A percentile compares a stretch with the other conserved stretches of the same genome.
These are phyloP conservation scores for Spathaspora sp. DNA, from an alignment of 1,139 yeast genomes.

Conservation along the genomic window DNA sequence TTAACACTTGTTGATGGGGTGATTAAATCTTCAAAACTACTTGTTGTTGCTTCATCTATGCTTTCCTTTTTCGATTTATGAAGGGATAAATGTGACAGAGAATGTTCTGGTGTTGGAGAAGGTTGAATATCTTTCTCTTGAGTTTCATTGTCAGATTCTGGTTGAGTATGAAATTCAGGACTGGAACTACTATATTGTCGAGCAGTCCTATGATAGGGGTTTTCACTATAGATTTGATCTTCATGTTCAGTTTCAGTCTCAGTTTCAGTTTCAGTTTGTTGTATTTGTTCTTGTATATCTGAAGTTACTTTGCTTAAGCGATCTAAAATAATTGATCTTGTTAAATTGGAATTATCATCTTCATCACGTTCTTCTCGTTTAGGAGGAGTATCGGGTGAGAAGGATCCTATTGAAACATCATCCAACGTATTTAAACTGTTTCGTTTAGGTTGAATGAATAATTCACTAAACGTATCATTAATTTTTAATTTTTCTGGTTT, in stretches of 20 bases:
- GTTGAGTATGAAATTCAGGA: not conserved
- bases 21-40: slow-evolving; percentile 13
- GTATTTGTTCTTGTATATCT: slow-evolving; percentile 35
- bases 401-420: slow-evolving; percentile 32
- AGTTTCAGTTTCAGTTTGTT: not conserved
- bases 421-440: slow-evolving; percentile 12
- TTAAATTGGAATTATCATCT: slow-evolving; percentile 17
- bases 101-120: slow-evolving; percentile 3
- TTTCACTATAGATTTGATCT: not conserved
- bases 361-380: slow-evolving; percentile 3
- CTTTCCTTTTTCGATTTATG: slow-evolving; percentile 5
- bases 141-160: not conserved
- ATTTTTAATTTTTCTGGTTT: not conserved
- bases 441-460: slow-evolving; percentile 9
- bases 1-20: slow-evolving; percentile 45
- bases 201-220: slow-evolving; percentile 3
- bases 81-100: slow-evolving; percentile 5
- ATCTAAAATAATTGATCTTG: slow-evolving; percentile 41
- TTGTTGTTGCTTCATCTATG: slow-evolving; percentile 7
- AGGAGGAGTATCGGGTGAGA: slow-evolving; percentile 36
- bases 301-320: slow-evolving; percentile 41
- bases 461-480: slow-evolving; percentile 4
- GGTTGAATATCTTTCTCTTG: not conserved
- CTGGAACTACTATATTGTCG: slow-evolving; percentile 5
- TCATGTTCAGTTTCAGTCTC: not conserved